These are phyloP conservation scores for Candida rishiriensis DNA, from an alignment of 805 yeast genomes.

Conservation along the genomic window DNA sequence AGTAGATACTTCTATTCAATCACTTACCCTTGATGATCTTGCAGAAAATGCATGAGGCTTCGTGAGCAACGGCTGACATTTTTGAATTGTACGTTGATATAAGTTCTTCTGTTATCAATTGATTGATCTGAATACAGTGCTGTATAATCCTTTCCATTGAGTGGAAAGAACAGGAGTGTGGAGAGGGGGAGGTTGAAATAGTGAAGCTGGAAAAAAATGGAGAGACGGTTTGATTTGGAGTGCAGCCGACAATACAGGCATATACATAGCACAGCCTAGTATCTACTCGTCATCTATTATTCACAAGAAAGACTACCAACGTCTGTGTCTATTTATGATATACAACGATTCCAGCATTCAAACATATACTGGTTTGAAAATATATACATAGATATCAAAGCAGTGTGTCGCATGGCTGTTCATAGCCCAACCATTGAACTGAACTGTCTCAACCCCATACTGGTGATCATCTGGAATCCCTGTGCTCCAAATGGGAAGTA, in stretches of 20 bases:
- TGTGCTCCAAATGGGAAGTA: constrained; percentile 96
- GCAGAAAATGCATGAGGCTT: constrained; percentile 83
- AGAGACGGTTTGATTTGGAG: too few species aligned
- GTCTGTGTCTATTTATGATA: too few species aligned
- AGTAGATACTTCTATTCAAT: too few species aligned
- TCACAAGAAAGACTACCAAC: too few species aligned
- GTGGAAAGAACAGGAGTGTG: too few species aligned
- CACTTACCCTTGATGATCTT: constrained; percentile 78
- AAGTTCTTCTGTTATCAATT: not conserved
- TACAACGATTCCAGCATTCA: too few species aligned
- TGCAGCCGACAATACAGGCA: too few species aligned
- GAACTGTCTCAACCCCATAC: constrained; percentile 33
- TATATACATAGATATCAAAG: not conserved
- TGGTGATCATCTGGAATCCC: constrained; percentile 50
- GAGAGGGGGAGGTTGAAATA: too few species aligned
- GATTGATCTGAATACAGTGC: not conserved
- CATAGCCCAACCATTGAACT: constrained; percentile 39
- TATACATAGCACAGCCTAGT: too few species aligned
- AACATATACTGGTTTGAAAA: too few species aligned
- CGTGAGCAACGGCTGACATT: constrained; percentile 31
- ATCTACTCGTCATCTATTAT: too few species aligned
- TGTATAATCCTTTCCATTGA: not conserved
- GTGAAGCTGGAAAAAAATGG: too few species aligned
- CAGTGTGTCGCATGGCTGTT: not conserved
- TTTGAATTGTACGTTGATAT: not conserved